These are phyloP conservation scores for Wickerhamomyces sydowiorum DNA, from an alignment of 805 yeast genomes.

Conservation along the genomic window DNA sequence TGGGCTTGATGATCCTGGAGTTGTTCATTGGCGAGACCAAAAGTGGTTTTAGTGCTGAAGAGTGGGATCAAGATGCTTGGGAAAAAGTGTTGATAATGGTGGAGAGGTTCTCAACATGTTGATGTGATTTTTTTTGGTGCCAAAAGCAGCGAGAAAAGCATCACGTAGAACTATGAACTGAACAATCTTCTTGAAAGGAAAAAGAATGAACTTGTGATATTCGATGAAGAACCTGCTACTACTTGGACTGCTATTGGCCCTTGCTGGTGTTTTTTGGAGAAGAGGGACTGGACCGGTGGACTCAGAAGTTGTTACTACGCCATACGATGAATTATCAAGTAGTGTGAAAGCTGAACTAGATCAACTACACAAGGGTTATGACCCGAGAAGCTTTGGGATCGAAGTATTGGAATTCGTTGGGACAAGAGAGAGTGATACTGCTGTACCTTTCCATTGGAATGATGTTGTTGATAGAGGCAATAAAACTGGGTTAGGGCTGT, in stretches of 20 bases:
- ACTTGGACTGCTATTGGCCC: no score
- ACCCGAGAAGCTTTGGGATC: constrained; percentile 8
- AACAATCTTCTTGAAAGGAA: neutral
- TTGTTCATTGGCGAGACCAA: no score
- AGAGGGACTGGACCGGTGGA: neutral
- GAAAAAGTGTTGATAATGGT: neutral
- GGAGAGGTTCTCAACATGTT: neutral
- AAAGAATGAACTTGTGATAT: no score
- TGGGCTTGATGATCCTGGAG: neutral
- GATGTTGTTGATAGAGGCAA: constrained; percentile 8
- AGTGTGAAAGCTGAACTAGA: neutral
- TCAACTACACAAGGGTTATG: constrained; percentile 1
- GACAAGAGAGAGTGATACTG: neutral
- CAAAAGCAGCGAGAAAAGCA: neutral
- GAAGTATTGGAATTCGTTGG: constrained; percentile 2
- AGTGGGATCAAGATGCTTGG: neutral
- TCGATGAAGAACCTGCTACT: no score
- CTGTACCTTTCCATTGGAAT: constrained; percentile 13
- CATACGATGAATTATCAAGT: neutral
- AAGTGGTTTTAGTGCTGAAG: no score
- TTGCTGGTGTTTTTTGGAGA: no score
- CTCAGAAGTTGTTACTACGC: neutral
- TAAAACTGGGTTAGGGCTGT: constrained; percentile 15
- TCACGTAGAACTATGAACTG: neutral
- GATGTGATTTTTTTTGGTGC: neutral